Percentiles rank a stretch among this genome's conserved stretches.
These are phyloP conservation scores for Penicillium olsonii DNA, from an alignment of 2,329 filamentous ascomycete species.

Conservation along the genomic window DNA sequence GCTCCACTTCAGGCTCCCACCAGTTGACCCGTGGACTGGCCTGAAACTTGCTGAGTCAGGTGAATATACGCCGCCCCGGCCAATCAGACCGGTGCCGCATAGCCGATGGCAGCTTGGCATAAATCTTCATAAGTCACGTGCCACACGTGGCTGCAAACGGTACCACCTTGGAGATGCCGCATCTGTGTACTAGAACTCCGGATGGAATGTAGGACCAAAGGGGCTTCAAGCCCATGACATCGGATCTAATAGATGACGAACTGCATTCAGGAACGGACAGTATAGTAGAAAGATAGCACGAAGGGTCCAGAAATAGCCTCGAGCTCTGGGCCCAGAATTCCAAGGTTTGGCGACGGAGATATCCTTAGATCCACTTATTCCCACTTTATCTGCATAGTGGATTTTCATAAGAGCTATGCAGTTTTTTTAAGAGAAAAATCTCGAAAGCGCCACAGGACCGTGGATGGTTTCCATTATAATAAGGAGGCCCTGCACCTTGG, in stretches of 20 bases:
- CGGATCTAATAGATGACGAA: no score
- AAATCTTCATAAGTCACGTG: slow-evolving; percentile 15
- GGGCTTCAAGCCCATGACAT: no score
- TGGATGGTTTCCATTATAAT: background rate
- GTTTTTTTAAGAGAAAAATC: background rate
- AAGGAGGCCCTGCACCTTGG: background rate
- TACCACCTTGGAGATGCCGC: background rate
- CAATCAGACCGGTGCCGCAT: slow-evolving; percentile 22
- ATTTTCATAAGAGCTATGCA: background rate
- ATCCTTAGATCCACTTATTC: background rate
- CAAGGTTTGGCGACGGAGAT: background rate
- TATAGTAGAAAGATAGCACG: no score
- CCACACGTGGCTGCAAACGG: slow-evolving; percentile 3
- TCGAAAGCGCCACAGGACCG: background rate
- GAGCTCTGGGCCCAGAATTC: background rate
- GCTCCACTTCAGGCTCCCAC: background rate
- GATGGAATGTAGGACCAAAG: no score
- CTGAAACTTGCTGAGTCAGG: background rate
- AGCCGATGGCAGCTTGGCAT: slow-evolving; percentile 19
- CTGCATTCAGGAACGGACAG: no score
- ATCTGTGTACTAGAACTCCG: background rate
- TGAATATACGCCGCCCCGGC: background rate
- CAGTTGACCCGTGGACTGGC: no score
- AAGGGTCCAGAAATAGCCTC: background rate
- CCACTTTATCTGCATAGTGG: background rate